Percentiles rank a stretch among this genome's conserved stretches.
phyloP scores from a whole-genome alignment of 2,329 filamentous ascomycete species.

The Furcasterigmium sp. region DNA sequence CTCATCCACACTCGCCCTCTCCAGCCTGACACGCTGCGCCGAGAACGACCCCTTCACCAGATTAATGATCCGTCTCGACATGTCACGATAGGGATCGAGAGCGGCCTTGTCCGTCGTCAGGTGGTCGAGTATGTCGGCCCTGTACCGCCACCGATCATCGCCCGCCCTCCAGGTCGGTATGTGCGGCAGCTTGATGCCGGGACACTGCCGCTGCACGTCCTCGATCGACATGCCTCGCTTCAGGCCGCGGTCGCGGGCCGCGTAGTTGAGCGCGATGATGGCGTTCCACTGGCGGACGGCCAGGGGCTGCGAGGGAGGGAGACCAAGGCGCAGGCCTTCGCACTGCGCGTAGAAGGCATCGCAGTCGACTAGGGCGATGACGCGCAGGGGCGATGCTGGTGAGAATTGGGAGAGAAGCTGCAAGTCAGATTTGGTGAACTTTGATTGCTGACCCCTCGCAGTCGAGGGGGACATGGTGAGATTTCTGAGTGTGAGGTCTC shows the following conservation, averaged over 20 bases:
- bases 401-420: not conserved
- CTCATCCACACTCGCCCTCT: no score
- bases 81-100: no score
- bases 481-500: no score
- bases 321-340: slow-evolving; percentile 63
- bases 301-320: not conserved
- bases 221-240: not conserved
- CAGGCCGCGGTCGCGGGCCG: not conserved
- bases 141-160: no score
- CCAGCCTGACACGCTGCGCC: no score
- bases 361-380: slow-evolving; percentile 86
- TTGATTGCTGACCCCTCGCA: no score
- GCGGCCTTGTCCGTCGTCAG: no score
- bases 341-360: slow-evolving; percentile 97
- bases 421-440: no score
- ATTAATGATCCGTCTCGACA: no score
- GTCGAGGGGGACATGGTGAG: no score
- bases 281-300: slow-evolving; percentile 6
- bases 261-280: slow-evolving; percentile 5
- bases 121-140: no score
- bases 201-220: not conserved
- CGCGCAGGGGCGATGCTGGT: slow-evolving; percentile 1
- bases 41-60: no score
- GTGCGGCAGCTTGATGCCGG: slow-evolving; percentile 65
- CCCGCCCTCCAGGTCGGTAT: slow-evolving; percentile 42